Conservation (phyloP, 495 filamentous ascomycete genomes). For the Neurospora hispaniola region DNA sequence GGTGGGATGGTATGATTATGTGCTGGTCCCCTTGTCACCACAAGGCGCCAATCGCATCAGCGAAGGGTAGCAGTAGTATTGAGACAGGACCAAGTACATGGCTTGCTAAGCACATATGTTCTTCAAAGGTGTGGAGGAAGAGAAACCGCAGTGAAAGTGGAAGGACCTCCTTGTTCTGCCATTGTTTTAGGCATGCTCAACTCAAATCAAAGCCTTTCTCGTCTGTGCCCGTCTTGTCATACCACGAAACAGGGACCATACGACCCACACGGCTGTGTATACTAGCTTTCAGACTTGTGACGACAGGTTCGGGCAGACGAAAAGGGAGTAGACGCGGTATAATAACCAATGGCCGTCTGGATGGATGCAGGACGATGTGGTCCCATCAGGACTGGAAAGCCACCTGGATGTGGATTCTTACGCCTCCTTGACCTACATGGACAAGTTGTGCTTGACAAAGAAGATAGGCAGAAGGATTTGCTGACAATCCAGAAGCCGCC, state of each 20-base stretch:
- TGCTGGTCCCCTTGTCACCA: neutral
- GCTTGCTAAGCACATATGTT: neutral
- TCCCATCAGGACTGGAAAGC: neutral
- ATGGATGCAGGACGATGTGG: neutral
- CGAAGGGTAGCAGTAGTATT: neutral
- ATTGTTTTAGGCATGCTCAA: neutral
- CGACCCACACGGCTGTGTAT: neutral
- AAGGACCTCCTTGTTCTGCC: neutral
- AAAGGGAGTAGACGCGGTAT: neutral
- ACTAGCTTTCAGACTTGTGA: neutral
- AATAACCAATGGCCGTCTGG: neutral
- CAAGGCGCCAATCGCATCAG: neutral
- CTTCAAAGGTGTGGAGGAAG: neutral
- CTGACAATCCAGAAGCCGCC: neutral
- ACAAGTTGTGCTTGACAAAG: neutral
- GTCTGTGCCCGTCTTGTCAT: neutral
- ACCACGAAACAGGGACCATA: neutral
- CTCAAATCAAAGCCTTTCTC: neutral
- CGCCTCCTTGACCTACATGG: neutral
- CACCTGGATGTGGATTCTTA: neutral
- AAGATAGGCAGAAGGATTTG: neutral
- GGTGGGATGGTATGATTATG: neutral
- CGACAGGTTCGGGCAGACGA: neutral
- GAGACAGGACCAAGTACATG: neutral
- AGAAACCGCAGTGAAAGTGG: neutral